Percentiles rank a stretch among this genome's conserved stretches.
These are phyloP conservation scores for Globisporangium echinulatum DNA, from an alignment of 352 stramenopile genomes.

Conservation along the genomic window DNA sequence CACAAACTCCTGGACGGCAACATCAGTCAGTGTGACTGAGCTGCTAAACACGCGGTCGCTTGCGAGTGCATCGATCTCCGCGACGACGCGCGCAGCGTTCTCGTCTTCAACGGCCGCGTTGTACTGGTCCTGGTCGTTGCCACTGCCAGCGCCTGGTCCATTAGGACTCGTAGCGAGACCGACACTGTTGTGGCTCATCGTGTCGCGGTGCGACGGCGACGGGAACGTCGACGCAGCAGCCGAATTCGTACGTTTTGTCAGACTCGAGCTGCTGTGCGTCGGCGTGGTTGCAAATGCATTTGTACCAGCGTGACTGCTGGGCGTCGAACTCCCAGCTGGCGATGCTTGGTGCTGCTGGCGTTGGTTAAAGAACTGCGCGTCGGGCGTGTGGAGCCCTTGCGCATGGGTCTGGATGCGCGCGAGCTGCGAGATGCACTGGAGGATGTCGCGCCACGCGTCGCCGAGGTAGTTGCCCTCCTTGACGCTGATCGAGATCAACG, in stretches of 20 bases:
- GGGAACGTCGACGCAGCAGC: conserved; percentile 22
- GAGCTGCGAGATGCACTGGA: conserved; percentile 97
- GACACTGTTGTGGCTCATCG: conserved; percentile 11
- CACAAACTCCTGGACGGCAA: conserved; percentile 87
- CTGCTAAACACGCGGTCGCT: conserved; percentile 91
- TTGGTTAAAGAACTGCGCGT: conserved; percentile 80
- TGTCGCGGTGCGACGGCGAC: conserved; percentile 53
- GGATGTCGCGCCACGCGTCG: conserved; percentile 94
- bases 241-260: conserved; percentile 11
- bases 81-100: conserved; percentile 77
- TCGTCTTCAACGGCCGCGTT: conserved; percentile 77
- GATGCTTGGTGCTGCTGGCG: conserved; percentile 21
- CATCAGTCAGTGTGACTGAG: conserved; percentile 71
- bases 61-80: conserved; percentile 78
- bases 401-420: conserved; percentile 95
- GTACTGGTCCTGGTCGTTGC: conserved; percentile 38
- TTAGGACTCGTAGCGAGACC: no score
- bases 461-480: conserved; percentile 96
- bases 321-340: conserved; percentile 22
- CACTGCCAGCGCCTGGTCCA: conserved; percentile 8
- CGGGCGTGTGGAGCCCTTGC: conserved; percentile 70
- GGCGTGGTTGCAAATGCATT: conserved; percentile 8
- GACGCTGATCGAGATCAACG: conserved; percentile 95
- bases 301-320: background rate
- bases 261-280: conserved; percentile 17